These are phyloP conservation scores for Ascochyta viciae-villosae DNA, from an alignment of 2,329 filamentous ascomycete genomes.

Conservation along the genomic window DNA sequence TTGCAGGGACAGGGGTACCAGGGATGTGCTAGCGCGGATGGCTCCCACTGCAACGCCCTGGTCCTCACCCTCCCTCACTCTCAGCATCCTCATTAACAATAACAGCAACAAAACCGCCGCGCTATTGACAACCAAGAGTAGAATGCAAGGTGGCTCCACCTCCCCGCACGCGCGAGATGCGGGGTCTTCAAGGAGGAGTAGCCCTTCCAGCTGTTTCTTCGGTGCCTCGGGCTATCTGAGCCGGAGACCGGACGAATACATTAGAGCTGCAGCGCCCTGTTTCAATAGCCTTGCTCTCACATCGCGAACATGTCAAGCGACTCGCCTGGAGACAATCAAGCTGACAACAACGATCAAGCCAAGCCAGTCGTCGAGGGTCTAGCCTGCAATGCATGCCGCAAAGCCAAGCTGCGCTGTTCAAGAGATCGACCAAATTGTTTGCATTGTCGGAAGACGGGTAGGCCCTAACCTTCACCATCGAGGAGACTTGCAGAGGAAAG, in stretches of 20 bases:
- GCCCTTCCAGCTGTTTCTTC: not conserved
- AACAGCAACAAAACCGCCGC: not conserved
- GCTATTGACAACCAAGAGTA: not conserved
- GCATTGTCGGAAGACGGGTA: slow-evolving; percentile 30
- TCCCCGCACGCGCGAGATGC: slow-evolving; percentile 4
- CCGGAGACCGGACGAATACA: slow-evolving; percentile 19
- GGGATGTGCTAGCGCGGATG: not conserved
- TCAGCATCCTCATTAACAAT: not conserved
- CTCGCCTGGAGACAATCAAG: slow-evolving; percentile 7
- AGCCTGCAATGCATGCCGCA: slow-evolving; percentile 28
- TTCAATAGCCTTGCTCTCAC: not conserved
- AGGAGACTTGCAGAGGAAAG: not conserved
- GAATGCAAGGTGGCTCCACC: not conserved
- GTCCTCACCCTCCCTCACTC: too few relatives aligned
- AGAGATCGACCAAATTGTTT: slow-evolving; percentile 22
- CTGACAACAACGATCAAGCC: slow-evolving; percentile 4
- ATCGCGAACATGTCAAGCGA: slow-evolving; percentile 15
- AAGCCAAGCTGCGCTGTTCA: slow-evolving; percentile 28
- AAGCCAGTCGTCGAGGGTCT: slow-evolving; percentile 13
- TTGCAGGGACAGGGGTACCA: not conserved
- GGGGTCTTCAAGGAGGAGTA: not conserved
- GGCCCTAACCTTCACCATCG: not conserved
- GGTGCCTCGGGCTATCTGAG: slow-evolving; percentile 11
- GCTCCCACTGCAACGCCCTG: not conserved
- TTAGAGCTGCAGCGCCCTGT: slow-evolving; percentile 1